Evolutionary conservation across 352 stramenopile genomes (phyloP), one percentile per base, ranked within the genome.

Genomic region (Phytophthora podocarpi): DNA sequence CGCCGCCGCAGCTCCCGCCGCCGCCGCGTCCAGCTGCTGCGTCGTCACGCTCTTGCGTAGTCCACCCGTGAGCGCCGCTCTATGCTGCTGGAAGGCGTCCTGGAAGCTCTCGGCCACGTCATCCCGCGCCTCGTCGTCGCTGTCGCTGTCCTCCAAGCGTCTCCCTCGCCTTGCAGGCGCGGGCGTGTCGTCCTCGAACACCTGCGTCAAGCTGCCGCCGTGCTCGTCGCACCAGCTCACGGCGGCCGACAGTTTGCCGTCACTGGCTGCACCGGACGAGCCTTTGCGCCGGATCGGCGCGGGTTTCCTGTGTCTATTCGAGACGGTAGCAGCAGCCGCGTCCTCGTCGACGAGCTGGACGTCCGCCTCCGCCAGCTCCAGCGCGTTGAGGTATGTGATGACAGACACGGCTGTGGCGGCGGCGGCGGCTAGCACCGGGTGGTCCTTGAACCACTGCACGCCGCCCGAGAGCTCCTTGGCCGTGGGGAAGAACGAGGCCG

Each of bases 141-240:
- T 70, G 28, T 80, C 68, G 16, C 59, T 66, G n/a, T 76, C 66
- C 13, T 67, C 68, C 9, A 56, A 23, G 30, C 47, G 40, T 18
- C 43, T n/a, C 5, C 27, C 16, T 23, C 23, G 39, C 18, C 20
- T 27, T 16, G 6, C 13, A 26, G 41, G 18, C 30, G 35, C 46
- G 16, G 47, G 31, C 30, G 48, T 30, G 24, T 75, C 59, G 20
- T 81, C 61, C 50, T 90, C 80, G 64, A 91, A 91, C 41, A 91
- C 82, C 40, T 91, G 79, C 35, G 82, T 93, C 21, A 93, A 61
- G 46, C 81, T 91, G 31, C 83, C 83, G 41, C 83, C 83, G 50
- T 91, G 82, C 64, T 91, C 79, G 59, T 95, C 86, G 48, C 86
- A 89, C 85, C 85, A 95, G 53, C 82, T 92, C 48, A 94, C 85